phyloP scores from a whole-genome alignment of 2,329 filamentous ascomycete species.

The Paecilomyces fulvus region DNA sequence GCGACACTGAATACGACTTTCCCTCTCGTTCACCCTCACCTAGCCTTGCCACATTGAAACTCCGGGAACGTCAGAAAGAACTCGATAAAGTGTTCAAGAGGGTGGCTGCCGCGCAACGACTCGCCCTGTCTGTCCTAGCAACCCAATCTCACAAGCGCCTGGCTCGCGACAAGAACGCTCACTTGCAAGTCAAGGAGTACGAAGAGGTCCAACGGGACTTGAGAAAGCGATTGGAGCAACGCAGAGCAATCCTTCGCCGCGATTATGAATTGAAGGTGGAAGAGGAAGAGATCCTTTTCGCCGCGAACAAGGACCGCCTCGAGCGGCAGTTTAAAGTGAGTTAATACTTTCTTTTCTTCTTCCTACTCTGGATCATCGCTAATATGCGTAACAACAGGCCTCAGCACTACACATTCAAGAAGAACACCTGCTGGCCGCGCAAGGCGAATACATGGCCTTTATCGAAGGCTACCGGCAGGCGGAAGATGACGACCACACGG shows the following conservation, averaged over 20 bases:
- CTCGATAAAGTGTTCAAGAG: slow-evolving; percentile 34
- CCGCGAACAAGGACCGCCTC: slow-evolving; percentile 24
- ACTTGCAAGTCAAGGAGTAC: slow-evolving; percentile 32
- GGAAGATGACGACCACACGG: slow-evolving; percentile 35
- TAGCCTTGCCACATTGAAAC: slow-evolving; percentile 26
- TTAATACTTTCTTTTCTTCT: slow-evolving; percentile 1
- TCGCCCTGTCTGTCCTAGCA: slow-evolving; percentile 32
- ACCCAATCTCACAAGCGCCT: slow-evolving; percentile 30
- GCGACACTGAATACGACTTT: slow-evolving; percentile 19
- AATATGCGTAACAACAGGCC: slow-evolving; percentile 10
- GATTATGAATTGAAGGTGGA: slow-evolving; percentile 27
- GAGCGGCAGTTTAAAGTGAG: slow-evolving; percentile 25
- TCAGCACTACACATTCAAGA: slow-evolving; percentile 21
- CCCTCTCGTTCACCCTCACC: slow-evolving; percentile 26
- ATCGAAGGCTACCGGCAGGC: slow-evolving; percentile 30
- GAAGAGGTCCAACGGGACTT: slow-evolving; percentile 26
- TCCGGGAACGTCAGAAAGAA: slow-evolving; percentile 35
- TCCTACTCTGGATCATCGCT: not conserved
- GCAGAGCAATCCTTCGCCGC: slow-evolving; percentile 18
- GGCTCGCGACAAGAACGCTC: slow-evolving; percentile 32
- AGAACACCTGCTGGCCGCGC: slow-evolving; percentile 32
- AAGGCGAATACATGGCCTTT: slow-evolving; percentile 32
- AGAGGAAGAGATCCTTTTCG: slow-evolving; percentile 19
- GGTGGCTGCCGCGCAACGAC: slow-evolving; percentile 32
- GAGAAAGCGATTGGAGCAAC: slow-evolving; percentile 16